A percentile compares a stretch with the other conserved stretches of the same genome.
Conservation (phyloP, 2,329 filamentous ascomycete species). For the Chrysoporthe deuterocubensis region DNA sequence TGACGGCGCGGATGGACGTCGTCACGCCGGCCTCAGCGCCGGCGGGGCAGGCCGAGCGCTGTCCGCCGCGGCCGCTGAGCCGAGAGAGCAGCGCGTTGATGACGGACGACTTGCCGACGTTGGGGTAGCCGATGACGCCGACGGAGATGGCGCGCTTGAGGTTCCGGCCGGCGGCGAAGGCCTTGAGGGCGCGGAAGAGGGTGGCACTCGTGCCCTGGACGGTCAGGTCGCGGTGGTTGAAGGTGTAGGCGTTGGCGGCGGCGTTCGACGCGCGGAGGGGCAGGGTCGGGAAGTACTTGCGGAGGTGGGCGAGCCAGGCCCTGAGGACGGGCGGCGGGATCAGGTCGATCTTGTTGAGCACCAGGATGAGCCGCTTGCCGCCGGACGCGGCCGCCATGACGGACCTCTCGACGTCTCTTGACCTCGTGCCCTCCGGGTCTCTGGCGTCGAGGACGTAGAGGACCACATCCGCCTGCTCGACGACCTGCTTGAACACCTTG, state of each 20-base stretch:
- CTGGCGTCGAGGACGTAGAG: slow-evolving; percentile 92
- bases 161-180: slow-evolving; percentile 80
- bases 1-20: slow-evolving; percentile 84
- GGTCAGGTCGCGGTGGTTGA: slow-evolving; percentile 89
- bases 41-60: slow-evolving; percentile 74
- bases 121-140: slow-evolving; percentile 93
- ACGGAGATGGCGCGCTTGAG: slow-evolving; percentile 89
- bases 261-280: slow-evolving; percentile 84
- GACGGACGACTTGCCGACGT: slow-evolving; percentile 94
- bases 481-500: slow-evolving; percentile 93
- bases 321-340: slow-evolving; percentile 82
- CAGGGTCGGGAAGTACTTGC: slow-evolving; percentile 88
- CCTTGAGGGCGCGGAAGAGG: slow-evolving; percentile 87
- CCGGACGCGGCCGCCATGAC: slow-evolving; percentile 86
- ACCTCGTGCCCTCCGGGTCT: slow-evolving; percentile 88
- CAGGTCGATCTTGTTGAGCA: slow-evolving; percentile 95
- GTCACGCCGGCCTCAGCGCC: slow-evolving; percentile 93
- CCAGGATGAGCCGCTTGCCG: slow-evolving; percentile 85
- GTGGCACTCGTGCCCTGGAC: slow-evolving; percentile 84
- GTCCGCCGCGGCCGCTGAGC: slow-evolving; percentile 66
- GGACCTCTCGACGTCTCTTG: slow-evolving; percentile 85
- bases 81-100: slow-evolving; percentile 89
- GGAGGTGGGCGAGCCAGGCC: slow-evolving; percentile 82
- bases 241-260: slow-evolving; percentile 84
- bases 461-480: slow-evolving; percentile 86